Evolutionary conservation across 345 rosid species (phyloP), one percentile per base, ranked within the genome.

Genomic region (Pistacia vera): DNA sequence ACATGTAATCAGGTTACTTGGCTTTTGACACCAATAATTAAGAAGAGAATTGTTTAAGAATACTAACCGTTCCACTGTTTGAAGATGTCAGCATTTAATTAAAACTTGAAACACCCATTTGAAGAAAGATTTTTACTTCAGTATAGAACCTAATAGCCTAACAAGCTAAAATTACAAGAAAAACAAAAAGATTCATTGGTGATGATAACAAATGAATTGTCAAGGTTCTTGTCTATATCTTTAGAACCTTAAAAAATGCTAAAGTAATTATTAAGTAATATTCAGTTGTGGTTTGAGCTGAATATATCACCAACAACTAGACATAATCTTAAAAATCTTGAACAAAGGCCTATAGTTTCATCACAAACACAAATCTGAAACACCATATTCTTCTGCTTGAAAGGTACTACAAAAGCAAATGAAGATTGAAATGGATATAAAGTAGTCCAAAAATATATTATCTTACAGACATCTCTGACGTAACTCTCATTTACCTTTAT

Each of bases 401-500:
- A 35, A 14, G 10, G 18, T 55, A 49, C 17, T 28, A 10, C 22
- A 73, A 48, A 36, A 70, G 28, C 3, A 18, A 67, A 46, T 28
- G 18, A 25, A 30, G 49, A 22, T 16, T n/a, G 75, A 44, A 63
- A 51, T 11, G 68, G 66, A 65, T 56, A 57, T 61, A 58, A 22
- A 44, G 35, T 38, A 46, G 49, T n/a, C 51, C 17, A 10, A 36
- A 46, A 36, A 44, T 11, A 20, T 35, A 66, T 65, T 8, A 64
- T 62, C 28, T 63, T 44, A 38, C 28, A 22, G 28, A 13, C 22
- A 30, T 35, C 13, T 61, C 25, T 6, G 65, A 46, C 57, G 14
- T 22, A 64, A 54, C 75, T 54, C 51, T 72, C 41, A 0, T 0
- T 10, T 88, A 93, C 99, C 98, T 96, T 96, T 58, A 96, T 92